These are phyloP conservation scores for Penicillium turbatum DNA, from an alignment of 495 filamentous ascomycete genomes.

Conservation along the genomic window DNA sequence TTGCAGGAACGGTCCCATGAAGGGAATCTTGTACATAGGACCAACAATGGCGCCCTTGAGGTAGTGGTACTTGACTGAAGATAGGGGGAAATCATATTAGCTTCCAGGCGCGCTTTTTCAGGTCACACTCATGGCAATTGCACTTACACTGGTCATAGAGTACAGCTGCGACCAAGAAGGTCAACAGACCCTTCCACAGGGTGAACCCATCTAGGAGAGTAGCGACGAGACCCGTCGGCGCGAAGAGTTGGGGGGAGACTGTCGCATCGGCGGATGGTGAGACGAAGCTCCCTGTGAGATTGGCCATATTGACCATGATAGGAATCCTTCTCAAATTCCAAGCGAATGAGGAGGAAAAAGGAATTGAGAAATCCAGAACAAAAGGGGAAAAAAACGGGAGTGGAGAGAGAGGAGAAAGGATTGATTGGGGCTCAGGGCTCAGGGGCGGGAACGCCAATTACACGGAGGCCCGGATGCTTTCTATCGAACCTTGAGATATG, in stretches of 20 bases:
- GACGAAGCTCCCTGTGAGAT: slow-evolving; percentile 65
- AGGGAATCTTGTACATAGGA: slow-evolving; percentile 79
- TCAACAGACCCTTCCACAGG: slow-evolving; percentile 59
- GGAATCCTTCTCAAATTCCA: neutral
- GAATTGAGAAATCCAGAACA: slow-evolving; percentile 3
- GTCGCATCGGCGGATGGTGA: slow-evolving; percentile 71
- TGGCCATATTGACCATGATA: slow-evolving; percentile 46
- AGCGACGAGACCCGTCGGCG: slow-evolving; percentile 39
- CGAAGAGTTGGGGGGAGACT: slow-evolving; percentile 44
- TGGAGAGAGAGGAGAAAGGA: slow-evolving; percentile 16
- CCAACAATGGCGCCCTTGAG: slow-evolving; percentile 85
- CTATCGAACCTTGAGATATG: neutral
- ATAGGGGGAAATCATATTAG: slow-evolving; percentile 8
- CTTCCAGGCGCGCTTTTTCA: slow-evolving; percentile 5
- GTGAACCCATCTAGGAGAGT: slow-evolving; percentile 53
- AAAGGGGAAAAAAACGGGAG: slow-evolving; percentile 12
- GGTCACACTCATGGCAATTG: neutral
- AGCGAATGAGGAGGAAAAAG: neutral
- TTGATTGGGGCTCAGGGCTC: slow-evolving; percentile 21
- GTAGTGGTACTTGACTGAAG: slow-evolving; percentile 73
- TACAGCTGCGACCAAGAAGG: slow-evolving; percentile 63
- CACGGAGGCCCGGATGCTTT: neutral
- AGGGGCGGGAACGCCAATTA: slow-evolving; percentile 24
- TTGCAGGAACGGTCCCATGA: slow-evolving; percentile 92
- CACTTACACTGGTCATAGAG: slow-evolving; percentile 81